A percentile compares a stretch with the other conserved stretches of the same genome.
Evolutionary conservation across 192 early-diverging fungal genomes (phyloP).

Genomic region (Linnemannia hyalina): DNA sequence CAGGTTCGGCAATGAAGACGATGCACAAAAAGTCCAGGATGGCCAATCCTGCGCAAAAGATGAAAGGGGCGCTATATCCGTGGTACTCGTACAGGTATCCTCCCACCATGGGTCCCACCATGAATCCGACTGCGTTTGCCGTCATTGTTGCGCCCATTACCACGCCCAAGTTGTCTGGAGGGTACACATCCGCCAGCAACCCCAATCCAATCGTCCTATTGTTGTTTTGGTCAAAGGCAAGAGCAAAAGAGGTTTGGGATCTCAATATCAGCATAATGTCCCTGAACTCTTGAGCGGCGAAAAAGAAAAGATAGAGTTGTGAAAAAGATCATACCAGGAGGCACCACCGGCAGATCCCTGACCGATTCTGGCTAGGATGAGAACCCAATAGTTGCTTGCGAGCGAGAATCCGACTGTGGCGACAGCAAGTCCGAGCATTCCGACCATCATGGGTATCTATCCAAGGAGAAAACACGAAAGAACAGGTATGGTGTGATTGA

Average conservation of each 20-base stretch:
- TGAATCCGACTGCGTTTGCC: constrained; percentile 75
- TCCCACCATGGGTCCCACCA: constrained; percentile 78
- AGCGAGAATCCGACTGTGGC: constrained; percentile 76
- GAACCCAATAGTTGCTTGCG: constrained; percentile 72
- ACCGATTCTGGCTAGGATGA: constrained; percentile 76
- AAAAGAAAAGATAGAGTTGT: background rate
- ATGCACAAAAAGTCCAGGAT: constrained; percentile 72
- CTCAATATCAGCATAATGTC: no score
- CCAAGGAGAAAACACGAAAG: background rate
- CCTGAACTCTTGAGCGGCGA: no score
- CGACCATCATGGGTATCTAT: constrained; percentile 78
- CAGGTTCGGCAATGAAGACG: constrained; percentile 73
- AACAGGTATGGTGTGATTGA: background rate
- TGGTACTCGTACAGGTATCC: constrained; percentile 75
- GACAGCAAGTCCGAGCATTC: constrained; percentile 73
- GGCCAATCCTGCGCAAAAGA: constrained; percentile 74
- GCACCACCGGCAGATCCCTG: constrained; percentile 82
- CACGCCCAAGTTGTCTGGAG: constrained; percentile 69
- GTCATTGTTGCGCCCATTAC: constrained; percentile 80
- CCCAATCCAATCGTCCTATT: constrained; percentile 75
- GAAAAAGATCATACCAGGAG: constrained; percentile 64
- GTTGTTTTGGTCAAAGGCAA: background rate
- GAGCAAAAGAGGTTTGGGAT: background rate
- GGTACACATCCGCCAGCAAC: constrained; percentile 80
- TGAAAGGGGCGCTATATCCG: constrained; percentile 75